Percentiles rank a stretch among this genome's conserved stretches.
These are phyloP conservation scores for Leccinum angustisporum DNA, from an alignment of 1,284 basidiomycete species.

Conservation along the genomic window DNA sequence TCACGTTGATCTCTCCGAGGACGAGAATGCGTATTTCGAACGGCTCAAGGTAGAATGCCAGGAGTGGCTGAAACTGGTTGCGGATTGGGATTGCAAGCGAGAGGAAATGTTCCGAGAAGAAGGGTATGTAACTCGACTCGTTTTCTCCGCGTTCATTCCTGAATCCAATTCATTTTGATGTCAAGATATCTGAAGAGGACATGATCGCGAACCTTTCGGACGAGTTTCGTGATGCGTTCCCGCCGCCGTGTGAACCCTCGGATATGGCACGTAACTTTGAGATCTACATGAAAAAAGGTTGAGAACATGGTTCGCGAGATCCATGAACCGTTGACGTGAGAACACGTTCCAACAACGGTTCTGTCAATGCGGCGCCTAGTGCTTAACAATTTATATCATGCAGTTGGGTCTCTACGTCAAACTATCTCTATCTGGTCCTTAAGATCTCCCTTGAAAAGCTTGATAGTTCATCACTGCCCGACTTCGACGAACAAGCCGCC, in stretches of 20 bases:
- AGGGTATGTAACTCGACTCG: constrained; percentile 20
- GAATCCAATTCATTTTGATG: background rate
- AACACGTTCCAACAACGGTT: too few relatives aligned
- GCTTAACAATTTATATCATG: too few relatives aligned
- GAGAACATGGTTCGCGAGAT: constrained; percentile 23
- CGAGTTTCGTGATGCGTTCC: constrained; percentile 27
- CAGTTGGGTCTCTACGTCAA: too few relatives aligned
- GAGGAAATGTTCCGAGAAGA: constrained; percentile 22
- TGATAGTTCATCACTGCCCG: too few relatives aligned
- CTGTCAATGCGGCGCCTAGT: too few relatives aligned
- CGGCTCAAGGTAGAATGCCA: constrained; percentile 26
- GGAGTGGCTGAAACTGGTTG: constrained; percentile 23
- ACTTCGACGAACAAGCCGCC: too few relatives aligned
- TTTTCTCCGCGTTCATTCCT: background rate
- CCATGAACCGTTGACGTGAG: too few relatives aligned
- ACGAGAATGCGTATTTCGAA: constrained; percentile 28
- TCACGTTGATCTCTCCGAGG: constrained; percentile 32
- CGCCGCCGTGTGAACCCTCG: constrained; percentile 8
- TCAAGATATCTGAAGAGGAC: constrained; percentile 16
- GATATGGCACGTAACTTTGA: constrained; percentile 18
- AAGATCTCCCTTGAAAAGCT: too few relatives aligned
- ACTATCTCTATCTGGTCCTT: too few relatives aligned
- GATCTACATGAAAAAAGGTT: constrained; percentile 26
- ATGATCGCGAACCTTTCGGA: constrained; percentile 7
- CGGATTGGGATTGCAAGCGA: constrained; percentile 30